Conservation (phyloP, 305 asterid genomes). For the Lippia alba region DNA sequence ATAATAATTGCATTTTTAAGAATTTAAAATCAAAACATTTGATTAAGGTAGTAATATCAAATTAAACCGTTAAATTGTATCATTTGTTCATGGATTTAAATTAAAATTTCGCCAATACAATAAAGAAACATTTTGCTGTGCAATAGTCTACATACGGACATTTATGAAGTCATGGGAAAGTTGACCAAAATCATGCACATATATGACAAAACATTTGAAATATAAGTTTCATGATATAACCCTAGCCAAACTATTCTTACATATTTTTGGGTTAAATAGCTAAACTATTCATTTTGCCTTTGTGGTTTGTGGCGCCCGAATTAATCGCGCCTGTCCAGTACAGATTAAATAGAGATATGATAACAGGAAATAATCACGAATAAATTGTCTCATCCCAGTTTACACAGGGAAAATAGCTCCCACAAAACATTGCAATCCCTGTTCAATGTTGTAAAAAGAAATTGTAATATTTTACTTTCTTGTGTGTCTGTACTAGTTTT, state of each 20-base stretch:
- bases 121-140: too few species aligned
- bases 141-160: too few species aligned
- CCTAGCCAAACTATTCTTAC: background rate
- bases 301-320: slow-evolving; percentile 24
- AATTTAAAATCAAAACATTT: too few species aligned
- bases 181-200: background rate
- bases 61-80: too few species aligned
- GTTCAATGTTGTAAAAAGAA: too few species aligned
- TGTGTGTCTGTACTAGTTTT: too few species aligned
- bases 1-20: too few species aligned
- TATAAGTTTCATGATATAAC: background rate
- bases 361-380: slow-evolving; percentile 29
- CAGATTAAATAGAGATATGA: slow-evolving; percentile 1
- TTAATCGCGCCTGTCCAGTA: background rate
- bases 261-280: too few species aligned
- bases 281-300: slow-evolving; percentile 20
- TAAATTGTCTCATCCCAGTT: slow-evolving; percentile 41
- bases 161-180: background rate
- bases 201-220: slow-evolving; percentile 26
- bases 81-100: too few species aligned
- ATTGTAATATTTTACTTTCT: too few species aligned
- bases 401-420: slow-evolving; percentile 33
- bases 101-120: too few species aligned
- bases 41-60: too few species aligned
- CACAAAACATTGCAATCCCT: slow-evolving; percentile 24